phyloP scores from a whole-genome alignment of 495 filamentous ascomycete species.

The Parathielavia hyrcaniae region DNA sequence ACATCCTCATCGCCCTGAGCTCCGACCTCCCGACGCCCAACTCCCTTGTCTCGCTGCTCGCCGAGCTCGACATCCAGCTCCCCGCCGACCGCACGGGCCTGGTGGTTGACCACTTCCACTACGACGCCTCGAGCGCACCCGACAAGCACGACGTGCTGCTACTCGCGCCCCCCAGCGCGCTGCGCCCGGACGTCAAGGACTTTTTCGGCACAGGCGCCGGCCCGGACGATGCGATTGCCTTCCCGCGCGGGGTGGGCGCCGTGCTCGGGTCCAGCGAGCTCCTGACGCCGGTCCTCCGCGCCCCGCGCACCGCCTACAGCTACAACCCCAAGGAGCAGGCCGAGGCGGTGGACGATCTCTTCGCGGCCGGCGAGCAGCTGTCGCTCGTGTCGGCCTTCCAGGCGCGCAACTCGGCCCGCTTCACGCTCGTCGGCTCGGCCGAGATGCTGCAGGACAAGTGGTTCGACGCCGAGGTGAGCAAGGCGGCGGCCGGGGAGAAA shows the following conservation, averaged over 20 bases:
- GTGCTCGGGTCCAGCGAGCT: slow-evolving; percentile 70
- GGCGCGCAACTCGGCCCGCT: slow-evolving; percentile 85
- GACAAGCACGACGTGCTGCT: slow-evolving; percentile 88
- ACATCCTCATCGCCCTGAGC: slow-evolving; percentile 84
- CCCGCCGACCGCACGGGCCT: slow-evolving; percentile 74
- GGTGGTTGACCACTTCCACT: slow-evolving; percentile 92
- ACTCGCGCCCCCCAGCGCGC: slow-evolving; percentile 54
- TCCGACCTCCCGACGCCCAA: slow-evolving; percentile 65
- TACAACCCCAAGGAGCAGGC: slow-evolving; percentile 90
- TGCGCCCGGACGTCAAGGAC: slow-evolving; percentile 65
- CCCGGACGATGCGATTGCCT: slow-evolving; percentile 54
- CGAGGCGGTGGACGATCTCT: slow-evolving; percentile 64
- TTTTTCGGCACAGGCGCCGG: slow-evolving; percentile 64
- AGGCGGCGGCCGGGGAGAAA: slow-evolving; percentile 43
- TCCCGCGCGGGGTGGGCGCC: slow-evolving; percentile 74
- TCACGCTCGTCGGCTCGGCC: slow-evolving; percentile 77
- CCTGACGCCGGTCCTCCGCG: slow-evolving; percentile 72
- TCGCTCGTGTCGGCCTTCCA: slow-evolving; percentile 77
- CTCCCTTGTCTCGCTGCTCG: slow-evolving; percentile 73
- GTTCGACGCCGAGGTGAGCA: slow-evolving; percentile 77
- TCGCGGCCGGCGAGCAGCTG: slow-evolving; percentile 76
- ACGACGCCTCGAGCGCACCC: slow-evolving; percentile 65
- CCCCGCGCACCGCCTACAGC: slow-evolving; percentile 76
- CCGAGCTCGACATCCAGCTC: slow-evolving; percentile 86
- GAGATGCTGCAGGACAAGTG: slow-evolving; percentile 85